Base-by-base conservation (phyloP, 179 eudicot genomes). In the Nepenthes alata region DNA sequence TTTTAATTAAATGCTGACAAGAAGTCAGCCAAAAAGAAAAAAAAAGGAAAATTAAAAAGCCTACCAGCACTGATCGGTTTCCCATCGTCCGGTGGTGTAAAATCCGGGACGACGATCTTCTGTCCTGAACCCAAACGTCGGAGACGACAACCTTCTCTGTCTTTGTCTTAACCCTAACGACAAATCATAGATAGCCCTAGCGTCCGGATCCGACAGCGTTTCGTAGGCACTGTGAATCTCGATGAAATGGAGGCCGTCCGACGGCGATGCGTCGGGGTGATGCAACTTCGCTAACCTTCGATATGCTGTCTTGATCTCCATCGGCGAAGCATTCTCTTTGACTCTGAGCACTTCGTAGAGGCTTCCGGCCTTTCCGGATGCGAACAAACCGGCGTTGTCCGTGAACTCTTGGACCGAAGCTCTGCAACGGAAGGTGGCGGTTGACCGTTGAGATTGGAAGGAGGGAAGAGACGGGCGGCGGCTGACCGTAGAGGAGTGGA, bases 241-340 rank as follows among this genome's bases (percentile, higher is more conserved):
- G 15, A 83, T 80, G 56, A 80, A 80, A 49, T 76, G 77, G 4
- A 60, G 35, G 2, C 75, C 76, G 57, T 64, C 82, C 45, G 68
- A 45, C 9, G 61, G 12, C 14, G 66, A 64, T 0, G 72, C 76
- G 59, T 79, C 89, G 5, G 90, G 90, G n/a, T 84, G 90, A 69
- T 75, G 75, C 35, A 71, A 35, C 72, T 84, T 84, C 35, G 90
- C 90, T n/a, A 84, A 53, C 56, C 71, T 82, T 58, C 90, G 68
- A 66, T 84, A 84, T 49, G 90, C 90, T 48, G 72, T 48, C 73
- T 84, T 84, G 63, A 84, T 82, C 74, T 84, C 90, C 50, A 45
- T 37, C 64, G 72, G 57, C 37, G 87, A 75, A 25, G 90, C 87
- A 48, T 59, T 68, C 16, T 52, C 60, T 16, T 66, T 66, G 37